Evolutionary conservation across 2,329 filamentous ascomycete genomes (phyloP).

Genomic region (Aspergillus sp.): DNA sequence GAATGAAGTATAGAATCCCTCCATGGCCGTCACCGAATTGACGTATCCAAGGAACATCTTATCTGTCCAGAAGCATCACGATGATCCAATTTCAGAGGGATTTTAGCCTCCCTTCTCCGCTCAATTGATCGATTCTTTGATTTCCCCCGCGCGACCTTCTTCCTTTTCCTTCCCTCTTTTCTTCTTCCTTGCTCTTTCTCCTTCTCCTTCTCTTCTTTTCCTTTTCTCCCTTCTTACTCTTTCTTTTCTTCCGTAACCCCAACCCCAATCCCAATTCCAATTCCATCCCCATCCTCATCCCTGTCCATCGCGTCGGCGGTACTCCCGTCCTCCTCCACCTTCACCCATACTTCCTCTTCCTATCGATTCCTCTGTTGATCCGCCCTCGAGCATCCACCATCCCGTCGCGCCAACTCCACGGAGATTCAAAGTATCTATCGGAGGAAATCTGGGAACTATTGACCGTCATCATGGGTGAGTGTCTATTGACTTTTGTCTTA

Average conservation of each 20-base stretch:
- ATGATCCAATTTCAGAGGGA: neutral
- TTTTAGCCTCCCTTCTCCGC: no score
- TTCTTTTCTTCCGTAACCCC: no score
- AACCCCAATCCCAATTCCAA: no score
- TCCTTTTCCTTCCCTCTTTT: neutral
- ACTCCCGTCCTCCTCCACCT: neutral
- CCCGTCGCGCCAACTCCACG: no score
- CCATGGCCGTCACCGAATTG: no score
- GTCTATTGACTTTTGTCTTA: no score
- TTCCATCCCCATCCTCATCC: neutral
- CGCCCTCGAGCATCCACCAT: neutral
- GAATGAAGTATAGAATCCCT: no score
- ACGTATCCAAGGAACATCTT: neutral
- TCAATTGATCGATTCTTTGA: neutral
- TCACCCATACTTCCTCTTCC: neutral
- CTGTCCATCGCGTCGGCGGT: neutral
- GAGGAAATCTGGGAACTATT: neutral
- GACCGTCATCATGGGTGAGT: neutral
- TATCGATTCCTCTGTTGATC: neutral
- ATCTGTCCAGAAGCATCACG: no score
- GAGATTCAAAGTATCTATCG: neutral
- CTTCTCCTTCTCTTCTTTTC: slow-evolving; percentile 4
- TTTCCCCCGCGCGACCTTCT: neutral
- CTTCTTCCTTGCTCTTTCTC: neutral
- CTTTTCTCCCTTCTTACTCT: slow-evolving; percentile 8